Percentiles rank a stretch among this genome's conserved stretches.
phyloP scores from a whole-genome alignment of 441 rosid genomes.

The Adansonia grandidieri region DNA sequence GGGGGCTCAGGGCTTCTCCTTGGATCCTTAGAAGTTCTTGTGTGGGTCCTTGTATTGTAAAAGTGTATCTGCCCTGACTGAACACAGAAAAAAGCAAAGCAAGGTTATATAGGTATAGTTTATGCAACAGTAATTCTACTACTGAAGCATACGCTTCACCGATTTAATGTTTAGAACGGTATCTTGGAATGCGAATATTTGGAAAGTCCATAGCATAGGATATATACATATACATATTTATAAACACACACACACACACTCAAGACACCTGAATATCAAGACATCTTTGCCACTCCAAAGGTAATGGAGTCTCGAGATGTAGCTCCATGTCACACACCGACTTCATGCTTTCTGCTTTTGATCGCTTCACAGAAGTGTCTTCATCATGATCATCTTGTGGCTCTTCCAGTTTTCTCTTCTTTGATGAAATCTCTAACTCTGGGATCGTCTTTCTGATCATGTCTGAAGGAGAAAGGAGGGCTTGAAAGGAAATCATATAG shows the following conservation, averaged over 20 bases:
- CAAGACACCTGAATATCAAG: slow-evolving; percentile 69
- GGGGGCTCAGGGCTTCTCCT: slow-evolving; percentile 45
- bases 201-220: neutral
- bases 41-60: slow-evolving; percentile 53
- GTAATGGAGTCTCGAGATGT: slow-evolving; percentile 70
- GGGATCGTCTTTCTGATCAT: slow-evolving; percentile 28
- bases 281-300: slow-evolving; percentile 67
- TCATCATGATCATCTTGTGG: slow-evolving; percentile 24
- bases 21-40: slow-evolving; percentile 61
- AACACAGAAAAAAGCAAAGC: neutral
- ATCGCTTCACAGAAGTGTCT: slow-evolving; percentile 35
- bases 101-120: neutral
- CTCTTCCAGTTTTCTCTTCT: slow-evolving; percentile 59
- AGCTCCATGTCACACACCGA: slow-evolving; percentile 55
- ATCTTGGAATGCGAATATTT: neutral
- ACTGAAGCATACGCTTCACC: neutral
- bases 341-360: slow-evolving; percentile 30
- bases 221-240: neutral
- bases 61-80: slow-evolving; percentile 68
- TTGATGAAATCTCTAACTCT: slow-evolving; percentile 40
- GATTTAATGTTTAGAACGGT: neutral
- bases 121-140: slow-evolving; percentile 9
- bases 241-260: neutral
- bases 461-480: slow-evolving; percentile 44
- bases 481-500: slow-evolving; percentile 60